Conservation (phyloP, 2,329 filamentous ascomycete genomes). For the Diaporthe destruens region DNA sequence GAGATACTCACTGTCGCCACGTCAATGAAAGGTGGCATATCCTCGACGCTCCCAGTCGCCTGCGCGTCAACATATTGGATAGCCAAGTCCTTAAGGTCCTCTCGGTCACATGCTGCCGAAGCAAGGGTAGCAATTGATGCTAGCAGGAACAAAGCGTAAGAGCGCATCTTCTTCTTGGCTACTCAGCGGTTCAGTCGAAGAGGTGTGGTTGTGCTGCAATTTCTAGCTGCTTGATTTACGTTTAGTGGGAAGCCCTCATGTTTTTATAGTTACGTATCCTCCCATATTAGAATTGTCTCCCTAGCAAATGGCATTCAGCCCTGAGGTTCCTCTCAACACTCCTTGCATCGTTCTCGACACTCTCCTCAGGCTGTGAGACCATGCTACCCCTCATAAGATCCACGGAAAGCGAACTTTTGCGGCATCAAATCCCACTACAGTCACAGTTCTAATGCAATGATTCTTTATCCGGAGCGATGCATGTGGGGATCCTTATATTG, state of each 20-base stretch:
- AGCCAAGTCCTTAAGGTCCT: conserved; percentile 9
- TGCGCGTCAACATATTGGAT: conserved; percentile 23
- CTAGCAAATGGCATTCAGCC: not conserved
- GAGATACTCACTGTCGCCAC: conserved; percentile 14
- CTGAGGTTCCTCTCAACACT: not conserved
- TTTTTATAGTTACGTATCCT: conserved; percentile 8
- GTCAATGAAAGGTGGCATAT: conserved; percentile 17
- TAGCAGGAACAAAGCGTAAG: conserved; percentile 15
- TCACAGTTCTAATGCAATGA: not conserved
- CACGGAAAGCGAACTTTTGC: not conserved
- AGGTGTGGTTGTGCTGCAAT: conserved; percentile 8
- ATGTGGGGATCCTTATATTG: not conserved
- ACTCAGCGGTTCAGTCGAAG: not conserved
- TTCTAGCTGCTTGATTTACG: not conserved
- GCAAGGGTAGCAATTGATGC: conserved; percentile 18
- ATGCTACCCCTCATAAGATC: conserved; percentile 7
- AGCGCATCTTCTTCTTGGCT: conserved; percentile 1
- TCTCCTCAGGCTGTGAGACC: not conserved
- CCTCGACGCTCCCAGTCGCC: conserved; percentile 19
- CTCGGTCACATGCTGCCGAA: conserved; percentile 11
- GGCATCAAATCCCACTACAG: not conserved
- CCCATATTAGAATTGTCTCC: not conserved
- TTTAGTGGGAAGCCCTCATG: not conserved
- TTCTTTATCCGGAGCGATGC: conserved; percentile 3
- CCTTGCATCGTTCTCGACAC: not conserved